Evolutionary conservation across 192 early-diverging fungal genomes (phyloP).

Genomic region (Podila horticola): DNA sequence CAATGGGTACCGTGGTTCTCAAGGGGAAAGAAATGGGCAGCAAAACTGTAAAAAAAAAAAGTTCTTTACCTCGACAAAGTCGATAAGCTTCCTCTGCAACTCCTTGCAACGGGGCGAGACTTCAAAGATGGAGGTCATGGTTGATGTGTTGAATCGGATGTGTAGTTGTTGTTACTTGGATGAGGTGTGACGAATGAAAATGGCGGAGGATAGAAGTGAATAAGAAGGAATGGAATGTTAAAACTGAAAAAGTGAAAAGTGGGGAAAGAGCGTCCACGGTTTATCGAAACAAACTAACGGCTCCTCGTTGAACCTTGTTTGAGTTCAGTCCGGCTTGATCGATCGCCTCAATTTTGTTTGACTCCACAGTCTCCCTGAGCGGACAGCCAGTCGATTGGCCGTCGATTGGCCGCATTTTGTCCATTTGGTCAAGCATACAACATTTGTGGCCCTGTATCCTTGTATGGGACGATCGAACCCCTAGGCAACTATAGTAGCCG

Average conservation of each 20-base stretch:
- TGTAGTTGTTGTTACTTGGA: background rate
- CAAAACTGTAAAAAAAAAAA: background rate
- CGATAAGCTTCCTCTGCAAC: conserved; percentile 63
- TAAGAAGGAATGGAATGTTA: conserved; percentile 2
- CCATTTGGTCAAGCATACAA: no score
- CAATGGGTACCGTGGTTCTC: no score
- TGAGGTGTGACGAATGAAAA: background rate
- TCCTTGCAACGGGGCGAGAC: conserved; percentile 66
- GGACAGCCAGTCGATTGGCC: no score
- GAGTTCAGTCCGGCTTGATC: no score
- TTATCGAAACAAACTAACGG: conserved; percentile 1
- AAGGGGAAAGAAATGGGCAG: background rate
- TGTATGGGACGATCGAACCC: no score
- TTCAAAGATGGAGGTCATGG: conserved; percentile 51
- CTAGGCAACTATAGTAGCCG: no score
- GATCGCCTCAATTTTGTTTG: no score
- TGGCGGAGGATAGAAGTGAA: background rate
- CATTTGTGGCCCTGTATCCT: no score
- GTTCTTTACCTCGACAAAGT: conserved; percentile 67
- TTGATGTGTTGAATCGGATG: background rate
- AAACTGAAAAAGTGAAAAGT: conserved; percentile 4
- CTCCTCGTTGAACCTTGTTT: background rate
- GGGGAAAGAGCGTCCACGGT: background rate
- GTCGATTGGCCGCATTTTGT: no score
- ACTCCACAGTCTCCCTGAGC: no score